Base-by-base conservation (phyloP, 306 rosid species). In the Cucurbita ficifolia region DNA sequence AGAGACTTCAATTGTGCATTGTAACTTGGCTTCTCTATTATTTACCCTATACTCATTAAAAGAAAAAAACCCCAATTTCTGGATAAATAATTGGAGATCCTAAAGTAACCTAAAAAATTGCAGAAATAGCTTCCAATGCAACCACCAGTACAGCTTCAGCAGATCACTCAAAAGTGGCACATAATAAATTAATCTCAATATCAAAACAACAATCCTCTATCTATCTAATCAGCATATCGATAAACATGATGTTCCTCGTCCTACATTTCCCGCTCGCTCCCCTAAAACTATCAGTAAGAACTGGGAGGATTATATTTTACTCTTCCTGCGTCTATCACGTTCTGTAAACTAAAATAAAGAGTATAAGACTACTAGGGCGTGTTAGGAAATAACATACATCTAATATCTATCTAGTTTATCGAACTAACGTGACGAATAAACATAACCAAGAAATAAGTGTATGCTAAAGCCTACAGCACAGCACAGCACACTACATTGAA, bases 401-500 rank as follows among this genome's bases (percentile, higher is more conserved):
- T 29, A 29, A 29, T 29, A 2, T 29, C 77, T 74, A 74, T 74
- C 77, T 74, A 57, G 55, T 59, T 45, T 40, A 29, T 56, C 43
- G 24, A 73, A 73, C 76, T 73, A 73, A 57, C 29, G 65, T 42
- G 68, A 8, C 52, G 33, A 74, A 29, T 17, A 74, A 74, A 59
- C 70, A 59, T 21, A 64, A 29, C 35, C 29, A 19, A 58, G 11
- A 21, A 58, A 36, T 29, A 74, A 46, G 35, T 45, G 46, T 57
- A 74, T 59, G 68, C 77, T 74, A 43, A 59, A 43, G 43, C 67
- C 77, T 74, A 74, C 56, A 58, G 60, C 70, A 29, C 3, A 29
- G 33, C 55, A 70, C 5, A 49, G 11, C 72, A 65, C 72, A 50
- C 74, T 70, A 70, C 11, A 70, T 29, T 49, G 10, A 70, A 70